phyloP scores from a whole-genome alignment of 352 stramenopile genomes.

The Globisporangium sylvaticum region DNA sequence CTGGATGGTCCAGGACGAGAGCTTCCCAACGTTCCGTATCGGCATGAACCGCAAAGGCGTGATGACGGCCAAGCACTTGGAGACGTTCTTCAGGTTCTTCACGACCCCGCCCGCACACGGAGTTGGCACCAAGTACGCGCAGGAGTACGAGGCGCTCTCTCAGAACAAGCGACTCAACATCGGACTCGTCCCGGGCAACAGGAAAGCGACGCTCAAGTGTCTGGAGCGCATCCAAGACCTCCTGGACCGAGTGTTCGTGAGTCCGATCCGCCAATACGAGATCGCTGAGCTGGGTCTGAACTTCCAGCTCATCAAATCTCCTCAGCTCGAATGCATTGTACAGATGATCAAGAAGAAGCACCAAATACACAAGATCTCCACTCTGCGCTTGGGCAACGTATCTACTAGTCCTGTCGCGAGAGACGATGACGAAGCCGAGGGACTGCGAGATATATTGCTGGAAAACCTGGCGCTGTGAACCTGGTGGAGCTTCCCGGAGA shows the following conservation, averaged over 20 bases:
- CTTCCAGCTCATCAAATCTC: too few species aligned
- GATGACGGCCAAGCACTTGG: neutral
- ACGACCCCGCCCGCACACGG: neutral
- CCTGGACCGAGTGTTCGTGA: too few species aligned
- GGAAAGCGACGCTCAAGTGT: neutral
- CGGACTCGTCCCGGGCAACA: neutral
- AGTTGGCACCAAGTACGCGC: neutral
- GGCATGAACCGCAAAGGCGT: neutral
- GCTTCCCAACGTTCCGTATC: neutral
- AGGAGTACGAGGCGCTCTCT: neutral
- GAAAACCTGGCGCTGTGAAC: neutral
- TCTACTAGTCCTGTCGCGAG: too few species aligned
- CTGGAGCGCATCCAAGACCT: too few species aligned
- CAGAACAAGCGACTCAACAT: neutral
- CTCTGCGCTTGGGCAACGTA: too few species aligned
- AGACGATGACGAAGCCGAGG: too few species aligned
- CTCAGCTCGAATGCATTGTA: too few species aligned
- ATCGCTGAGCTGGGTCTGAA: too few species aligned
- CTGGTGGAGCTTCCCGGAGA: constrained; percentile 11
- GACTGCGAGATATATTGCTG: neutral
- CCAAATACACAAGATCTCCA: too few species aligned
- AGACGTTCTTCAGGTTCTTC: neutral
- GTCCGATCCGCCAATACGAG: too few species aligned
- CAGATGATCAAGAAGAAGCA: too few species aligned
- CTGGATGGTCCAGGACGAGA: constrained; percentile 4